A percentile compares a stretch with the other conserved stretches of the same genome.
Evolutionary conservation across 108 stramenopile genomes (phyloP).

Genomic region (Fragilaria crotonensis): DNA sequence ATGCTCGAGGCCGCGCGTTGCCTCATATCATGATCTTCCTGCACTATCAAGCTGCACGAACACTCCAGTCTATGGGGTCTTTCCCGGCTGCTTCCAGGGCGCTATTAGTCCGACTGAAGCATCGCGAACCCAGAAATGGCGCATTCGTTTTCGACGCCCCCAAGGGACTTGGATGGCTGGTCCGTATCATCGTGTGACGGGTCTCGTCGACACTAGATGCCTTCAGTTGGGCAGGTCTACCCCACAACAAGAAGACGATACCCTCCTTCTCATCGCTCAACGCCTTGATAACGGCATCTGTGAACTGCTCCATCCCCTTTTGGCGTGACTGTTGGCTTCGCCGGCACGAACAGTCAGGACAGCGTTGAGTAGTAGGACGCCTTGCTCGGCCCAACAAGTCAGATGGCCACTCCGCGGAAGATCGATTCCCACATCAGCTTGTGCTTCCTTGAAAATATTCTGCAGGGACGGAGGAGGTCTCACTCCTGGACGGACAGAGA

Average conservation of each 20-base stretch:
- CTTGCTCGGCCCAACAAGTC: constrained; percentile 84
- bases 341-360: constrained; percentile 88
- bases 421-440: constrained; percentile 31
- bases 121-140: constrained; percentile 76
- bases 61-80: constrained; percentile 74
- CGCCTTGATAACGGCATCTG: constrained; percentile 79
- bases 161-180: constrained; percentile 65
- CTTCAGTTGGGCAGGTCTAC: constrained; percentile 88
- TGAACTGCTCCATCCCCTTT: constrained; percentile 95
- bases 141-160: constrained; percentile 64
- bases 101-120: constrained; percentile 67
- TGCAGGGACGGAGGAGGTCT: constrained; percentile 82
- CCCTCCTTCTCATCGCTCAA: constrained; percentile 31
- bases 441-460: constrained; percentile 91
- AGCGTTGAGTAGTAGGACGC: constrained; percentile 94
- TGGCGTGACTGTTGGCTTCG: constrained; percentile 86
- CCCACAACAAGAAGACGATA: constrained; percentile 96
- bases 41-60: no score
- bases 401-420: constrained; percentile 48
- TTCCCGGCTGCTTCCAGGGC: constrained; percentile 46
- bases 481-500: constrained; percentile 78
- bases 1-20: no score
- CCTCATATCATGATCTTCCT: no score
- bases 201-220: constrained; percentile 29
- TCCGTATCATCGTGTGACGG: constrained; percentile 32